Base-by-base conservation (phyloP, 75 land plant genomes). In the Pinus albicaulis region DNA sequence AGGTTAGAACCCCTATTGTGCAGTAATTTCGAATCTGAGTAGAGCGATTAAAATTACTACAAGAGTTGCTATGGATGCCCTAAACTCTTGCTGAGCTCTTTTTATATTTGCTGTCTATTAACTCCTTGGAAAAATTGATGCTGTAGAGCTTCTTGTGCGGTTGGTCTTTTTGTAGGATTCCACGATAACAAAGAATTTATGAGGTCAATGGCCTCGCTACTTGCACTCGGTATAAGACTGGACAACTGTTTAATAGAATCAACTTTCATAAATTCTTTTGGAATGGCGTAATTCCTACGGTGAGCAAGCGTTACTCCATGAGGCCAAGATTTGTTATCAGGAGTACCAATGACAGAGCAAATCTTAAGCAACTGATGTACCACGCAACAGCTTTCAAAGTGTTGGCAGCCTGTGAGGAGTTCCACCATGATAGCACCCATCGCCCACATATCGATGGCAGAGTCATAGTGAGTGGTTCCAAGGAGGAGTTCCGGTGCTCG, bases 381-480 rank as follows among this genome's bases (percentile, higher is more conserved):
- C 66, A 16, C 28, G 8, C 28, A 5, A 64, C 2, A 15, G 2
- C 7, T 44, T 20, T 4, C 5, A 38, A 68, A 68, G 4, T 38
- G 19, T 0, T 44, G 71, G 7, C 48, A 17, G n/a, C 19, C 22
- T 1, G 20, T 41, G 20, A 28, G 26, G 3, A 53, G 12, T 6
- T 68, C 19, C 19, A 22, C 71, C 1, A 68, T 20, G 5, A 68
- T 38, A 8, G 38, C 71, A 19, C 86, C 86, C 25, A 73, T 72
- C 23, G 86, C 82, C 86, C 86, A 85, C 69, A 85, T 85, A 68
- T 85, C 86, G 62, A 56, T 85, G 82, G 17, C 26, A 1, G 2
- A 31, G 31, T 31, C 31, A 31, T 31, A 31, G 31, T 31, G 31
- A 31, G 87, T 31, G 1, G 31, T 1, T 1, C 31, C 31, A 31